Conservation (phyloP, 306 rosid species). For the Trifolium fragiferum region DNA sequence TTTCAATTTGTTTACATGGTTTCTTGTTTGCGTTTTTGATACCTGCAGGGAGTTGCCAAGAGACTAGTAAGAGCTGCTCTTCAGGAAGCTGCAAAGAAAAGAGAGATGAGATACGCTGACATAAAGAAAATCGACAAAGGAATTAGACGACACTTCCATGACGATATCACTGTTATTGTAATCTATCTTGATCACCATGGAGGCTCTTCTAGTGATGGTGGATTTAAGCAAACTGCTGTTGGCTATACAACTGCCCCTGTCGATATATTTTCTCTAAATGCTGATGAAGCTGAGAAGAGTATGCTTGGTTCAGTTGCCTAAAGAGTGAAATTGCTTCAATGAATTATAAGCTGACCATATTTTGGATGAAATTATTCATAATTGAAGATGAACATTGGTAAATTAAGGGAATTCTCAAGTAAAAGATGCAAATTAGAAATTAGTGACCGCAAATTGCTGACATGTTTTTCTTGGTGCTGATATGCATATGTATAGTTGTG, state of each 20-base stretch:
- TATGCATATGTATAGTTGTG: slow-evolving; percentile 54
- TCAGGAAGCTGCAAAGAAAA: slow-evolving; percentile 84
- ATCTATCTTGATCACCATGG: slow-evolving; percentile 77
- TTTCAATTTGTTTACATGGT: slow-evolving; percentile 13
- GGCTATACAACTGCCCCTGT: slow-evolving; percentile 76
- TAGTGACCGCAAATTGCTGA: slow-evolving; percentile 48
- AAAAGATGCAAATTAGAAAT: slow-evolving; percentile 34
- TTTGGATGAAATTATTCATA: slow-evolving; percentile 34
- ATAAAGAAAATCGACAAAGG: slow-evolving; percentile 84
- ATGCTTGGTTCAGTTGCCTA: slow-evolving; percentile 44
- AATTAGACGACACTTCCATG: slow-evolving; percentile 86
- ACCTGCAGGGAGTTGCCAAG: slow-evolving; percentile 89
- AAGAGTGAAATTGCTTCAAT: slow-evolving; percentile 41
- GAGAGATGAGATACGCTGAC: slow-evolving; percentile 90
- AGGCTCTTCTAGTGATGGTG: slow-evolving; percentile 46
- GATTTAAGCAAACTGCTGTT: slow-evolving; percentile 50
- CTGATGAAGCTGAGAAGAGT: slow-evolving; percentile 55
- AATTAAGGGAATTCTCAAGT: slow-evolving; percentile 23
- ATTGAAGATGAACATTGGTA: slow-evolving; percentile 34
- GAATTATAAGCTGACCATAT: slow-evolving; percentile 36
- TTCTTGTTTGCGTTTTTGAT: slow-evolving; percentile 28
- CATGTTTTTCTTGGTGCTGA: slow-evolving; percentile 51
- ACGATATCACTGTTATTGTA: slow-evolving; percentile 88
- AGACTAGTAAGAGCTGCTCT: slow-evolving; percentile 88
- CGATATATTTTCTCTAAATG: slow-evolving; percentile 75